Conservation (phyloP, 2,329 filamentous ascomycete species). For the Lachnellula subtilissima region DNA sequence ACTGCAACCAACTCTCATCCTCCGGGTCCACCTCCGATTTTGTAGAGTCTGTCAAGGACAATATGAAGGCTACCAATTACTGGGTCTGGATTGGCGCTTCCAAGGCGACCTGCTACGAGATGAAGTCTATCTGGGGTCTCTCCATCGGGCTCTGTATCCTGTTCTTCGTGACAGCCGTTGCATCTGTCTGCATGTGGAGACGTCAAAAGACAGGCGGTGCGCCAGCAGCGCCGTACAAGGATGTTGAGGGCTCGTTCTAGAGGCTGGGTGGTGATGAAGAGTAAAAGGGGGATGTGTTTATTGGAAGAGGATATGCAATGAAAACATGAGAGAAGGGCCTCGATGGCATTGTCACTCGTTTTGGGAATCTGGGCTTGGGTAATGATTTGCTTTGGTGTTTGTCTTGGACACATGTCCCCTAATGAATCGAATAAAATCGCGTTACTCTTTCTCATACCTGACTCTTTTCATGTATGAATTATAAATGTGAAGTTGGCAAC, state of each 20-base stretch:
- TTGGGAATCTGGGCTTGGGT: constrained; percentile 7
- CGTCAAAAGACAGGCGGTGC: constrained; percentile 12
- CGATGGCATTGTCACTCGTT: constrained; percentile 12
- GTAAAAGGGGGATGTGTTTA: neutral
- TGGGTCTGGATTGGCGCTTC: constrained; percentile 47
- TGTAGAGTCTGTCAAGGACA: constrained; percentile 38
- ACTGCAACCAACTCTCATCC: constrained; percentile 55
- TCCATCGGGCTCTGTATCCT: constrained; percentile 72
- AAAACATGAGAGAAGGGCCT: constrained; percentile 3
- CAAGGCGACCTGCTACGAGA: constrained; percentile 68
- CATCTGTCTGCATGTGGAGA: constrained; percentile 55
- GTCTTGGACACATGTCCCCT: constrained; percentile 16
- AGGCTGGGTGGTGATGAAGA: neutral
- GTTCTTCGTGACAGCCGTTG: constrained; percentile 59
- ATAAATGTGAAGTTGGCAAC: neutral
- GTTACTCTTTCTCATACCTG: constrained; percentile 1
- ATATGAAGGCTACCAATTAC: constrained; percentile 41
- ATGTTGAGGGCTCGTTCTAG: constrained; percentile 16
- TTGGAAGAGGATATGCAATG: neutral
- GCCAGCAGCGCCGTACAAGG: constrained; percentile 10
- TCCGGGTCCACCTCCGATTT: constrained; percentile 41
- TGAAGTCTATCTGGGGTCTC: constrained; percentile 84
- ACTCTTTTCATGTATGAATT: neutral
- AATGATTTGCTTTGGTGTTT: constrained; percentile 12
- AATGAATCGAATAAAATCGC: constrained; percentile 12